Evolutionary conservation across 306 rosid species (phyloP), one percentile per base, ranked within the genome.

Genomic region (Fragaria iinumae): DNA sequence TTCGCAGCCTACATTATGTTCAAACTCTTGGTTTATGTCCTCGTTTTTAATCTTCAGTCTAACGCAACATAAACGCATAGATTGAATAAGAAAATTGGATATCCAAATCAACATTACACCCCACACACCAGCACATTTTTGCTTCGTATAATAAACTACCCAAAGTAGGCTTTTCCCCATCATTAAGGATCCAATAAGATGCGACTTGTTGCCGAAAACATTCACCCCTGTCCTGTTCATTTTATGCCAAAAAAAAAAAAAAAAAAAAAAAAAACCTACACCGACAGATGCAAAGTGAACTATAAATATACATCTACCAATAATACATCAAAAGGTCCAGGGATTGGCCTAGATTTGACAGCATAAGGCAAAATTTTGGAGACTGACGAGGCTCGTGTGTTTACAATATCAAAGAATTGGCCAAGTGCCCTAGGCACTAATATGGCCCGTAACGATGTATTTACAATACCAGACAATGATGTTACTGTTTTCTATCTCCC

Each of bases 361-460:
- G 43, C 59, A 53, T 3, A 53, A 44, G 34, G 41, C 76, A 72
- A 72, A 53, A n/a, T 53, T 44, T 5, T 2, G 72, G 48, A 43
- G 13, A n/a, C 64, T 23, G 34, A 11, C 2, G 23, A 13, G 49
- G 76, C 50, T 72, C 38, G 4, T 53, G 67, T 36, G 55, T 73
- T 57, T 73, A 57, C 68, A 73, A 25, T 41, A 21, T 73, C 23
- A 55, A 57, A 50, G 32, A 50, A 50, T 52, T 50, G 29, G 55
- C 62, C 17, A 50, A 27, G 66, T 20, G 47, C 32, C 65, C 45
- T 27, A 2, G 36, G 36, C 36, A 32, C 36, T 32, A 32, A 32
- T 32, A 32, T 32, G 3, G 36, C 36, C 36, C 4, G 17, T 32
- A 73, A 56, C 17, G 23, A n/a, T 56, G 52, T 5, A 38, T 38